Conservation (phyloP, 345 rosid genomes). For the Citrus reticulata region DNA sequence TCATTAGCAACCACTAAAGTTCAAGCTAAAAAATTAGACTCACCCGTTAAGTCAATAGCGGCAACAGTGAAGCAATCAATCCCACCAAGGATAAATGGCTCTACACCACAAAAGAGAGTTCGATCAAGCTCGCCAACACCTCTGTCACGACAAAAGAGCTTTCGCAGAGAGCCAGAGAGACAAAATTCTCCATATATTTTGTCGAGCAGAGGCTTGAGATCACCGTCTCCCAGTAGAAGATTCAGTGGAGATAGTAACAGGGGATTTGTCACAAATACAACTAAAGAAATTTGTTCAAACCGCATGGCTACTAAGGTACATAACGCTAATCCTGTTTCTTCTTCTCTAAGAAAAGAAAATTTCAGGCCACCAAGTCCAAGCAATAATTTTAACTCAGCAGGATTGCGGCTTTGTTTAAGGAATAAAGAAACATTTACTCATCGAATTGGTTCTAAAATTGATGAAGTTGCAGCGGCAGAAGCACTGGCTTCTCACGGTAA, state of each 20-base stretch:
- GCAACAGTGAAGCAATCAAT: slow-evolving; percentile 24
- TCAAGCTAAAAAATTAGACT: slow-evolving; percentile 8
- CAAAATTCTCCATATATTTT: slow-evolving; percentile 16
- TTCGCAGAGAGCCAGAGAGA: slow-evolving; percentile 43
- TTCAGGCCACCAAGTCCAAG: slow-evolving; percentile 30
- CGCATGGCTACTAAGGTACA: slow-evolving; percentile 23
- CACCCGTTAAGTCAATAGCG: slow-evolving; percentile 13
- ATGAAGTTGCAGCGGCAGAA: slow-evolving; percentile 38
- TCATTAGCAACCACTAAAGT: slow-evolving; percentile 16
- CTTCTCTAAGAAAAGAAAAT: slow-evolving; percentile 31
- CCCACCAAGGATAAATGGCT: slow-evolving; percentile 21
- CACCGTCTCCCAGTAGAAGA: slow-evolving; percentile 61
- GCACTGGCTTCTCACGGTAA: slow-evolving; percentile 30
- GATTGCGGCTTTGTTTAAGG: slow-evolving; percentile 23
- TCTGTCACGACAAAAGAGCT: slow-evolving; percentile 62
- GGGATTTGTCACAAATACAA: slow-evolving; percentile 14
- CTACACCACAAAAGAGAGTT: slow-evolving; percentile 42
- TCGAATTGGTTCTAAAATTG: slow-evolving; percentile 50
- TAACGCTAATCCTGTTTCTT: slow-evolving; percentile 22
- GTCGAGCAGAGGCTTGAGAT: slow-evolving; percentile 35
- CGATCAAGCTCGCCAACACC: slow-evolving; percentile 63
- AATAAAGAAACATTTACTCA: slow-evolving; percentile 53
- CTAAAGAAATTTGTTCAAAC: slow-evolving; percentile 30
- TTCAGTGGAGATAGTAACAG: slow-evolving; percentile 34
- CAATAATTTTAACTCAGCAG: slow-evolving; percentile 12